A percentile compares a stretch with the other conserved stretches of the same genome.
phyloP scores from a whole-genome alignment of 345 rosid genomes.

The rapeseed (Brassica napus) region DNA sequence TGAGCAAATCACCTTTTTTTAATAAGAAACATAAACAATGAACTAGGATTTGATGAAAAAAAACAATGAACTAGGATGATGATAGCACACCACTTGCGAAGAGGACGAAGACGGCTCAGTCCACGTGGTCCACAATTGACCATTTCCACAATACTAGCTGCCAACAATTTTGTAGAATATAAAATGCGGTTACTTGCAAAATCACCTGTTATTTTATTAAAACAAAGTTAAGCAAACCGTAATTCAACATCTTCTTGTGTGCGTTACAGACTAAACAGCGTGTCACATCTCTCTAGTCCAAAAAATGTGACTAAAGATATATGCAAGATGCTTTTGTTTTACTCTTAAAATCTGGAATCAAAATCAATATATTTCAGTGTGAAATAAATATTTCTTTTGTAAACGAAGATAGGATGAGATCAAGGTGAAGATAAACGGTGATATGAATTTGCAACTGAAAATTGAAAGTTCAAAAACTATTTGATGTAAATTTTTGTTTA shows the following conservation, averaged over 20 bases:
- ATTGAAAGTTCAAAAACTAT: background rate
- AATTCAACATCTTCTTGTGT: conserved; percentile 18
- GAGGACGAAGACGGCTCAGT: background rate
- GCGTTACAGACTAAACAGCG: conserved; percentile 30
- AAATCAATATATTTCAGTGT: background rate
- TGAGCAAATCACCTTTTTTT: no score
- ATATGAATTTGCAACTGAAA: background rate
- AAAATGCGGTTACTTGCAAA: conserved; percentile 14
- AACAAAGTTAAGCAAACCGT: background rate
- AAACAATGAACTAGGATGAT: conserved; percentile 1
- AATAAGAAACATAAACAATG: background rate
- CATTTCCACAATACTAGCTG: conserved; percentile 19
- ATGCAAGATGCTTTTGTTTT: background rate
- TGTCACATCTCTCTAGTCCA: conserved; percentile 16
- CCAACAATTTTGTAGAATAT: background rate
- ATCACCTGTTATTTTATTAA: background rate
- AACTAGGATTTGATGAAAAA: background rate
- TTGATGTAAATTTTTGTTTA: background rate
- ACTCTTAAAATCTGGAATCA: background rate
- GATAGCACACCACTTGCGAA: conserved; percentile 25
- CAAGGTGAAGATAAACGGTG: background rate
- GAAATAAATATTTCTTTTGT: background rate
- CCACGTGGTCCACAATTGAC: conserved; percentile 35
- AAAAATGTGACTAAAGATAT: conserved; percentile 32
- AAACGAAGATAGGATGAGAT: background rate